Conservation (phyloP, 768 basidiomycete genomes). For the Panellus pusillus region DNA sequence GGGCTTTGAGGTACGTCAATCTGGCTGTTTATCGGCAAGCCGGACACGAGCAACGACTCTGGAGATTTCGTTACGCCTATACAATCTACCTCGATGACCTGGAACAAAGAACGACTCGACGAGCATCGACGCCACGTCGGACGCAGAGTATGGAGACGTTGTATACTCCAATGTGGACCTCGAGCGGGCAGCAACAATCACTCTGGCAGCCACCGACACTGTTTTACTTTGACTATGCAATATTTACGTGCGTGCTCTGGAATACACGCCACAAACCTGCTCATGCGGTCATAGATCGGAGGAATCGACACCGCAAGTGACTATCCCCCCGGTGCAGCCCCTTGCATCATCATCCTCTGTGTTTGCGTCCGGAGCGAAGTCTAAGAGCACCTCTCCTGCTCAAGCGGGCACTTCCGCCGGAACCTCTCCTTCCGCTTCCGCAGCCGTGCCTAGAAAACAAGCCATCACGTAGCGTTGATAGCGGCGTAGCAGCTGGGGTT, state of each 20-base stretch:
- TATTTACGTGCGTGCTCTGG: slow-evolving; percentile 14
- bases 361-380: not conserved
- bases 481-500: slow-evolving; percentile 1
- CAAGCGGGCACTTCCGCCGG: too few relatives aligned
- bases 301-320: slow-evolving; percentile 3
- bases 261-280: too few relatives aligned
- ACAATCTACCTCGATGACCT: slow-evolving; percentile 12
- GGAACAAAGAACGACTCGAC: not conserved
- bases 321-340: slow-evolving; percentile 6
- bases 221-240: slow-evolving; percentile 16
- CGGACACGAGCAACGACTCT: not conserved
- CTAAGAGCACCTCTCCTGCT: not conserved
- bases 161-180: slow-evolving; percentile 5
- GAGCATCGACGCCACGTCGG: not conserved
- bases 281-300: slow-evolving; percentile 6
- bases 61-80: not conserved
- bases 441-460: not conserved
- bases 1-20: slow-evolving; percentile 2
- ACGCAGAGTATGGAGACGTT: slow-evolving; percentile 11
- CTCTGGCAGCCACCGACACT: not conserved
- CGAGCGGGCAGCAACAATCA: not conserved
- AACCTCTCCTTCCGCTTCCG: not conserved
- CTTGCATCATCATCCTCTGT: not conserved
- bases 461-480: not conserved
- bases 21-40: slow-evolving; percentile 19